Base-by-base conservation (phyloP, 192 early-diverging fungal genomes). In the Podila clonocystis region DNA sequence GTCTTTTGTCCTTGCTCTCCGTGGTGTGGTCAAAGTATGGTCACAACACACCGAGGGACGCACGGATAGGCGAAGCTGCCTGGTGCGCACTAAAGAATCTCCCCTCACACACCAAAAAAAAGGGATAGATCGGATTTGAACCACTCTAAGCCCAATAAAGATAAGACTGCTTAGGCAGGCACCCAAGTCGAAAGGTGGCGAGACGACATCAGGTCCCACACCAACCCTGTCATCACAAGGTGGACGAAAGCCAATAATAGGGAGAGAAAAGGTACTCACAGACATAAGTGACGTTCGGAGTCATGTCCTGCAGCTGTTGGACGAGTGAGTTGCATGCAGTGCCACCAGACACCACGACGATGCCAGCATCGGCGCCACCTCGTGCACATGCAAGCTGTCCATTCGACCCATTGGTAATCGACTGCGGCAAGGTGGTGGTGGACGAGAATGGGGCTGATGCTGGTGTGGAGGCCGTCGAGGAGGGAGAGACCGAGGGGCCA, bases 311-410 rank as follows among this genome's bases (percentile, higher is more conserved):
- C 50, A 94, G 73, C 50, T 89, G 36, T 68, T 83, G 76, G 62
- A 92, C 92, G 75, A 89, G 83, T 49, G 75, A 76, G 72, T 94
- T 94, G 57, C 91, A 91, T 15, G 92, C 93, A 33, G 93, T 90
- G n/a, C 93, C 93, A 60, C 93, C 93, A n/a, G 91, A 92, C 63
- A 94, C 91, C 20, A 94, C 83, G 24, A 89, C 63, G 65, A 93
- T 80, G 2, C 77, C 77, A n/a, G 77, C 77, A 65, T 80, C 77
- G 33, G 71, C 36, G 50, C 77, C 77, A 13, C 70, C 77, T 31
- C 77, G 70, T 24, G 13, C 26, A 50, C 24, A 62, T 59, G 24
- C 24, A 30, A 30, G 50, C 19, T 28, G 9, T 48, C 63, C 63
- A 48, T 30, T 17, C 26, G 49, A 17, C 41, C 26, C 48, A 48